A percentile compares a stretch with the other conserved stretches of the same genome.
phyloP scores from a whole-genome alignment of 2,329 filamentous ascomycete genomes.

The Trichoderma brevicompactum region DNA sequence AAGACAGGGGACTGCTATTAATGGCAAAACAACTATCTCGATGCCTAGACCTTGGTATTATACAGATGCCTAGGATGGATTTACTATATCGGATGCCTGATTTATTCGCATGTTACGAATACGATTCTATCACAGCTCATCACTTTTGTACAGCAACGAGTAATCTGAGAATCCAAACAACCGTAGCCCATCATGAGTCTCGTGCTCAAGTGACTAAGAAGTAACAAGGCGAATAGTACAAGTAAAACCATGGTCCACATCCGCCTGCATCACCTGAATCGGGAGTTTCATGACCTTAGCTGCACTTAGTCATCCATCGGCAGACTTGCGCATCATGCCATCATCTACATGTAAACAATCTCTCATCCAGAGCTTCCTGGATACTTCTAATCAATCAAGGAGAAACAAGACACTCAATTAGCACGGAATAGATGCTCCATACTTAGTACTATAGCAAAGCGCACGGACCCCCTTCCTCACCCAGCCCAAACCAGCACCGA shows the following conservation, averaged over 20 bases:
- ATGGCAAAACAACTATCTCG: neutral
- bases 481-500: neutral
- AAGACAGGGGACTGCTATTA: neutral
- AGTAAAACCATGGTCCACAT: neutral
- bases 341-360: neutral
- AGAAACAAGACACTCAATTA: neutral
- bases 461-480: constrained; percentile 4
- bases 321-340: neutral
- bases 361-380: too few relatives aligned
- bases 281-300: neutral
- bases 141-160: neutral
- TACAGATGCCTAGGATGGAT: neutral
- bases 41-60: neutral
- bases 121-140: neutral
- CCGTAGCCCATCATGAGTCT: neutral
- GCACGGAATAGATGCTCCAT: neutral
- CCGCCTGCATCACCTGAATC: neutral
- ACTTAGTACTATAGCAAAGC: neutral
- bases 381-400: neutral
- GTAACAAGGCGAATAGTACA: neutral
- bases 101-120: neutral
- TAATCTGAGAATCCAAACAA: neutral
- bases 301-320: constrained; percentile 6
- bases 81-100: neutral
- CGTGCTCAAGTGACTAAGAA: neutral